Evolutionary conservation across 345 rosid species (phyloP), one percentile per base, ranked within the genome.

Genomic region (Mallotus nudiflorus): DNA sequence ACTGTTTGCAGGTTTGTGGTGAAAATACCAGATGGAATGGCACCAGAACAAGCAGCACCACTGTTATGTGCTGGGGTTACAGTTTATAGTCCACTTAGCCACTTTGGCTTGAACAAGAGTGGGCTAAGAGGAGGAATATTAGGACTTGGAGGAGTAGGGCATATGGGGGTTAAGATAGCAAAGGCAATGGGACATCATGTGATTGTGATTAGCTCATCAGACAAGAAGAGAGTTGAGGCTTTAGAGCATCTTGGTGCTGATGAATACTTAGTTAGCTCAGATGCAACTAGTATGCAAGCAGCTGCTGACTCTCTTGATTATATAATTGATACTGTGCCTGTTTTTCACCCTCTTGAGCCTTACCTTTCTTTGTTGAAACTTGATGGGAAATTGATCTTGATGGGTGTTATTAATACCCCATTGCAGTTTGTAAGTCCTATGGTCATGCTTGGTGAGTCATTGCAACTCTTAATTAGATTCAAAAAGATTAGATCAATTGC

Each of bases 91-190:
- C 98, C 98, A 57, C 74, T 94, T 67, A 80, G 49, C 65, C 98
- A 91, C 80, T 94, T 91, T 24, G 96, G 93, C 10, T 58, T 94
- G 62, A 89, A 66, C 37, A 50, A 45, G 65, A 83, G 87, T 56
- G 96, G 97, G 16, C 70, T 90, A 20, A 83, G 91, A 69, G 97
- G 98, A 73, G 97, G 90, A 4, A 86, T 94, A 27, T 50, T 94
- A 72, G 98, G 98, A 61, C 85, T 94, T 56, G 97, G 98, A 66
- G 98, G 98, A 64, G 98, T 90, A 4, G 98, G 98, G 2, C 98
- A 94, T 83, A 90, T 94, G 96, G 98, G 97, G 35, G 97, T 94
- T 85, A 86, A 83, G 71, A 90, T 94, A 61, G 97, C 98, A 2
- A 94, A 94, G 77, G 96, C 97, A 69, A 87, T 88, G 95, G 97